Conservation (phyloP, 257 asterid species). For the Datura wrightii region DNA sequence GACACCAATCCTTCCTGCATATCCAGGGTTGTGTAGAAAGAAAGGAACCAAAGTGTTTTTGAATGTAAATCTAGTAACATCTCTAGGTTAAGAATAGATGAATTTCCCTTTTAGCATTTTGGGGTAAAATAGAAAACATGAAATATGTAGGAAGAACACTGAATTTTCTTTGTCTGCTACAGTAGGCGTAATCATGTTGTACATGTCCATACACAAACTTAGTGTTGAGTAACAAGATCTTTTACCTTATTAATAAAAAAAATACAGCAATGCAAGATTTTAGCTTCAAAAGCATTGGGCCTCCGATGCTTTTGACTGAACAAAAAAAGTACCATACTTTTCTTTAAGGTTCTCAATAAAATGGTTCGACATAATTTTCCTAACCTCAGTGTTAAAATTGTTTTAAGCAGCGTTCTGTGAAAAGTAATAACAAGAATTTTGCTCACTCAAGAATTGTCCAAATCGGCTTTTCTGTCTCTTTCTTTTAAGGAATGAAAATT, state of each 20-base stretch:
- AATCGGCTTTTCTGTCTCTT: neutral
- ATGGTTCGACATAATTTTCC: neutral
- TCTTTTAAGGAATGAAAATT: neutral
- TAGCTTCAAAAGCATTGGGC: neutral
- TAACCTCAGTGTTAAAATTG: neutral
- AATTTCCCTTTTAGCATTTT: neutral
- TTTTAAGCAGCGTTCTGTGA: neutral
- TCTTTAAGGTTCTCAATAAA: neutral
- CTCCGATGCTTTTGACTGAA: neutral
- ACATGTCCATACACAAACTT: neutral
- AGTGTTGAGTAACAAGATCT: too few relatives aligned
- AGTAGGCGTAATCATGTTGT: neutral
- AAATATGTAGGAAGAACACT: neutral
- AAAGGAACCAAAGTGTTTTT: neutral
- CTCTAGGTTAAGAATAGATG: neutral
- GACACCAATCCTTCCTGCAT: conserved; percentile 12
- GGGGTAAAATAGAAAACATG: neutral
- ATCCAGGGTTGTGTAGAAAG: neutral
- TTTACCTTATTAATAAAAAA: too few relatives aligned
- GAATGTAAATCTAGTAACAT: neutral
- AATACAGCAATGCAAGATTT: neutral
- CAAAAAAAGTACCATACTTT: neutral
- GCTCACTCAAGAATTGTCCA: neutral
- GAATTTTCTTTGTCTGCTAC: neutral
- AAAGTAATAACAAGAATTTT: neutral